Evolutionary conservation across 805 yeast genomes (phyloP), one percentile per base, ranked within the genome.

Genomic region (Diddensiella caesifluorescens): DNA sequence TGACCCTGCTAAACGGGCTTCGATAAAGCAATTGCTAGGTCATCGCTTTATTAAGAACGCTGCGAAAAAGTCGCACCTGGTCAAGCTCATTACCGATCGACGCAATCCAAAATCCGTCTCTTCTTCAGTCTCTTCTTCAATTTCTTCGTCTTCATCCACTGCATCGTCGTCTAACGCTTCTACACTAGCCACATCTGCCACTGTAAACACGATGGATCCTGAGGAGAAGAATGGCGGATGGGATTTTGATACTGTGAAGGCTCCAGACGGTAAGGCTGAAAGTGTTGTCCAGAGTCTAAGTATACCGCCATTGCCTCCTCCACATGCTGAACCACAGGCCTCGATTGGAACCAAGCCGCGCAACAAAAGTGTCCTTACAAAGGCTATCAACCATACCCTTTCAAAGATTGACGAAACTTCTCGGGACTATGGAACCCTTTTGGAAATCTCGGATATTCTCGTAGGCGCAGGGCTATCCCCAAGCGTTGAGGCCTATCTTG

Each of bases 1-100:
- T 59, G 78, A 80, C 48, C 89, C 94, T 21, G 60, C 60, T 10
- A 63, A 69, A 34, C 68, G 98, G 45, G 83, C 90, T 0, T 69
- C 72, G 12, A 86, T 95, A 0, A 64, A 65, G 20, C 70, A 65
- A 19, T 67, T 90, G 19, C 60, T 86, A 39, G 74, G 69, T 44
- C 94, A 84, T 56, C 71, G 70, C 39, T 90, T 82, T 51, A 61
- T 82, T 13, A 57, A 67, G 23, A 56, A 59, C 25, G 68, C 71
- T 9, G 67, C 71, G 5, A 60, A 61, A 25, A 65, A 59, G 43
- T 49, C 62, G 2, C 53, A 55, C 10, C 50, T 74, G n/a, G 45
- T 51, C 13, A 61, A 58, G 34, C 46, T 77, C 35, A 65, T 80
- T 6, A 60, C 37, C 15, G 35, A 42, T n/a, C 26, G 46, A 22